phyloP scores from a whole-genome alignment of 129 eudicot species.

The Daucus carota region DNA sequence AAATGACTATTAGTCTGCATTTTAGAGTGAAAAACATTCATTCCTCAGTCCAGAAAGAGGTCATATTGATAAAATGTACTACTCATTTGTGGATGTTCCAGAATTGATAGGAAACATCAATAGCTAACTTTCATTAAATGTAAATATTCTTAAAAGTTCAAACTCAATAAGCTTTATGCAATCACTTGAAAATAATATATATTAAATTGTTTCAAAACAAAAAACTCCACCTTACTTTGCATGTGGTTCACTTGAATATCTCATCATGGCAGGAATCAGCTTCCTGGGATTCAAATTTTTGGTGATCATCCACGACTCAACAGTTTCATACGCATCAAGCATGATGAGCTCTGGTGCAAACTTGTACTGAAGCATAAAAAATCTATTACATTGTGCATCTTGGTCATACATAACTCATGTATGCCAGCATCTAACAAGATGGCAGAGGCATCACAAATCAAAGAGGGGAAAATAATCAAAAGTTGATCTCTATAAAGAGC shows the following conservation, averaged over 20 bases:
- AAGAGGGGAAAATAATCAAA: background rate
- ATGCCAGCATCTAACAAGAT: background rate
- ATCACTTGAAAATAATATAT: background rate
- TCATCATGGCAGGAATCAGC: conserved; percentile 98
- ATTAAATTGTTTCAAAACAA: background rate
- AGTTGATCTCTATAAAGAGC: background rate
- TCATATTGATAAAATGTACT: no score
- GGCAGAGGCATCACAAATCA: background rate
- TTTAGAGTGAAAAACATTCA: background rate
- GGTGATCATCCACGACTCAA: conserved; percentile 92
- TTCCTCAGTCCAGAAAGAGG: no score
- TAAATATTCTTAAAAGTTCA: background rate
- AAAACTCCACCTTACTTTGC: conserved; percentile 55
- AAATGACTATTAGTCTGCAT: background rate
- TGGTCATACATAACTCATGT: background rate
- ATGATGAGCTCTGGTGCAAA: conserved; percentile 97
- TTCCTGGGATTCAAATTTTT: conserved; percentile 82
- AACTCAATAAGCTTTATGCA: background rate
- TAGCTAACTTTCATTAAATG: background rate
- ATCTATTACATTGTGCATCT: background rate
- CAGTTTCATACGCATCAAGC: conserved; percentile 99
- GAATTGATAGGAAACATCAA: background rate
- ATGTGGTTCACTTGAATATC: conserved; percentile 96
- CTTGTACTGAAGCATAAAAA: conserved; percentile 57
- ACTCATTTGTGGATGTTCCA: background rate